Conservation (phyloP, 2,329 filamentous ascomycete species). For the Magnaporthiopsis poae region DNA sequence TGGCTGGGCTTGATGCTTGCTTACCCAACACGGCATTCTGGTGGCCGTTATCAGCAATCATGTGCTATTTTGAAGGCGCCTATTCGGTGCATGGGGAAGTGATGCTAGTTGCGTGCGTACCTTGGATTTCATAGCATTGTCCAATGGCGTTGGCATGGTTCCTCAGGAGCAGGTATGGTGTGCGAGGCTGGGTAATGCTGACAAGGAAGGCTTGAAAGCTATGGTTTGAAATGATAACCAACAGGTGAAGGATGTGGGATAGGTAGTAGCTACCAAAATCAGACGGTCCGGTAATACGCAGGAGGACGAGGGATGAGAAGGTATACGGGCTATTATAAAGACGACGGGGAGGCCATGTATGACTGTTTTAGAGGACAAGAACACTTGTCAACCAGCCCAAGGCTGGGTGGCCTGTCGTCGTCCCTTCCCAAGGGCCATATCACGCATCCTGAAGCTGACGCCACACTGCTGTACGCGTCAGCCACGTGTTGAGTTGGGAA, state of each 20-base stretch:
- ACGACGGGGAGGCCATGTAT: background rate
- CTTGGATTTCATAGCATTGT: slow-evolving; percentile 60
- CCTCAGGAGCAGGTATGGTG: background rate
- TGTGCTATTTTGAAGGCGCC: background rate
- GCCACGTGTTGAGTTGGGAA: slow-evolving; percentile 3
- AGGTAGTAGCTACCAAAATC: background rate
- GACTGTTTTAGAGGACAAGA: background rate
- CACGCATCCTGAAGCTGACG: background rate
- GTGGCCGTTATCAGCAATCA: slow-evolving; percentile 10
- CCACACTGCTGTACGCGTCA: slow-evolving; percentile 9
- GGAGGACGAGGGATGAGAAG: background rate
- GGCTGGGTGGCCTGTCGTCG: background rate
- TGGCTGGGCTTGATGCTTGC: background rate
- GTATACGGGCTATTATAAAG: background rate
- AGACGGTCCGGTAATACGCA: background rate
- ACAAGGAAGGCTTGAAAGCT: background rate
- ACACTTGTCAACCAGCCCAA: background rate
- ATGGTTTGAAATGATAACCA: background rate
- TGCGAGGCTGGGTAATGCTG: no score
- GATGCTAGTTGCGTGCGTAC: slow-evolving; percentile 29
- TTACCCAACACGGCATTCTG: slow-evolving; percentile 65
- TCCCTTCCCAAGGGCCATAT: background rate
- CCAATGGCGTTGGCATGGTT: slow-evolving; percentile 58
- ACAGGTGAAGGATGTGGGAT: background rate
- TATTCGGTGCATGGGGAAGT: background rate